A percentile compares a stretch with the other conserved stretches of the same genome.
phyloP scores from a whole-genome alignment of 1,284 basidiomycete genomes.

The Exobasidium cylindrosporum region DNA sequence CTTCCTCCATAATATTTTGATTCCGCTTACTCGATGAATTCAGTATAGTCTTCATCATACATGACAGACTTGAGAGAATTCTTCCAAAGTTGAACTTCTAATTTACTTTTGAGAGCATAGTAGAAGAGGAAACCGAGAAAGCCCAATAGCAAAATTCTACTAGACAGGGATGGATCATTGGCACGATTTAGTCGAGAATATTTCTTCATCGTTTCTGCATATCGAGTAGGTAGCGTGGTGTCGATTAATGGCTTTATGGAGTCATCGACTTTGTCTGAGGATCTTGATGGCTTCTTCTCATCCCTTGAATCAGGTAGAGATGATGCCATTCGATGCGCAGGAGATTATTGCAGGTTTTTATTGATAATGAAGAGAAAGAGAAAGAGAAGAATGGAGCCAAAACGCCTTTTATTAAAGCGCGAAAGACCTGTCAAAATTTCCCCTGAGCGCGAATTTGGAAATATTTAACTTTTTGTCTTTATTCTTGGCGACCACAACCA shows the following conservation, averaged over 20 bases:
- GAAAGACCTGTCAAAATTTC: no score
- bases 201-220: not conserved
- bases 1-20: no score
- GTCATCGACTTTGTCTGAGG: no score
- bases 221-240: not conserved
- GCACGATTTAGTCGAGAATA: conserved; percentile 4
- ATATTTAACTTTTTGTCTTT: no score
- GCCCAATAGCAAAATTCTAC: not conserved
- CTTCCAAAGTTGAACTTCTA: not conserved
- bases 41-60: conserved; percentile 5
- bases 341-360: no score
- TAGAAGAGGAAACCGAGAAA: conserved; percentile 1
- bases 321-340: no score
- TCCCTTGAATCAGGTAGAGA: no score
- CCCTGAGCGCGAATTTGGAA: no score
- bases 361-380: no score
- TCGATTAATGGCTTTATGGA: not conserved
- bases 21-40: not conserved
- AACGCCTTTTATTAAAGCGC: not conserved
- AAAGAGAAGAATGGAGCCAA: no score
- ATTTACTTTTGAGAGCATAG: not conserved
- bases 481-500: no score
- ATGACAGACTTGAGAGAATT: not conserved
- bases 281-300: no score
- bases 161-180: not conserved